Conservation (phyloP, 345 rosid genomes). For the Eucalyptus melliodora region DNA sequence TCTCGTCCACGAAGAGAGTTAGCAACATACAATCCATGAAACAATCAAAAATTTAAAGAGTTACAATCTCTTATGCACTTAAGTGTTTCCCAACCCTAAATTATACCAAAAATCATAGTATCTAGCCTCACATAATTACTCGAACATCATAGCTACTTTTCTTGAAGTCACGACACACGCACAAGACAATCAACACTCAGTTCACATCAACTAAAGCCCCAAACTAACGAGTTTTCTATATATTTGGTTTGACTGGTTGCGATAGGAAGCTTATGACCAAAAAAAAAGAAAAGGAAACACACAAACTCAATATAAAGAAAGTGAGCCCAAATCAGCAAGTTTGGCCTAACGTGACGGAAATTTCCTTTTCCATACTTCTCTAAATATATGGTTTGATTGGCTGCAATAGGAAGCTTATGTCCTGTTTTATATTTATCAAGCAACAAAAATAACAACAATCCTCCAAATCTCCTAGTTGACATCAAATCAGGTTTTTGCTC, state of each 20-base stretch:
- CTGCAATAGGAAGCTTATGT: not conserved
- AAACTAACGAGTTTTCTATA: not conserved
- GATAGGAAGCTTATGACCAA: not conserved
- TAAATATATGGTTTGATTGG: not conserved
- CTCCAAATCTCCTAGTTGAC: not conserved
- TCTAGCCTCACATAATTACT: not conserved
- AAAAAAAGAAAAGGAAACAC: not conserved
- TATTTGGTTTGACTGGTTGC: not conserved
- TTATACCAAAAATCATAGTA: not conserved
- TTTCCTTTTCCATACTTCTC: not conserved
- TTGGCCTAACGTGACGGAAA: not conserved
- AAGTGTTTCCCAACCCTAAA: not conserved
- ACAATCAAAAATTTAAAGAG: not conserved
- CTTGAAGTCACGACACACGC: not conserved
- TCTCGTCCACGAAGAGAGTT: rapidly evolving
- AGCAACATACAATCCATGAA: not conserved
- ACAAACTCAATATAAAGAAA: not conserved
- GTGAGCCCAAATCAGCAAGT: not conserved
- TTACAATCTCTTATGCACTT: not conserved
- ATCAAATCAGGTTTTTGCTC: not conserved
- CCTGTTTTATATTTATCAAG: not conserved
- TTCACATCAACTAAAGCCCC: not conserved
- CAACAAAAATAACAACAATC: not conserved
- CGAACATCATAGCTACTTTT: not conserved
- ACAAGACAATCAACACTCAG: not conserved